phyloP scores from a whole-genome alignment of 2,329 filamentous ascomycete genomes.

The Pseudopithomyces maydicus region DNA sequence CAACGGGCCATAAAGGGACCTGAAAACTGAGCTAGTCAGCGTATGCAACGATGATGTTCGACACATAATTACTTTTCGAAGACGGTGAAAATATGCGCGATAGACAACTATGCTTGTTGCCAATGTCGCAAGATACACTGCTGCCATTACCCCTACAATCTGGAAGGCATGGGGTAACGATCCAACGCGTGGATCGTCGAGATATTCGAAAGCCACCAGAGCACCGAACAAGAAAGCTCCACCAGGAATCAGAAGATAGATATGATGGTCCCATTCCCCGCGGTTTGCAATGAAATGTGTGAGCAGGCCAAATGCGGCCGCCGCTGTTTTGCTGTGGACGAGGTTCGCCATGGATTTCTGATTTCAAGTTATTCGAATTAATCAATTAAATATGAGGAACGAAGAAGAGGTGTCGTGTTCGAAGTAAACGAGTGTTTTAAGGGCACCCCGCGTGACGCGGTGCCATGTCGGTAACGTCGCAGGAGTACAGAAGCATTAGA shows the following conservation, averaged over 20 bases:
- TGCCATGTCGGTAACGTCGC: not conserved
- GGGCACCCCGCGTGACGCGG: not conserved
- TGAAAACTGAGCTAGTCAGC: constrained; percentile 32
- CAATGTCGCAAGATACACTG: constrained; percentile 29
- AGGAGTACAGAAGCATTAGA: too few relatives aligned
- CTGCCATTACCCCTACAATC: constrained; percentile 14
- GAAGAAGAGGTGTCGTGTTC: not conserved
- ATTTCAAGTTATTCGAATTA: too few relatives aligned
- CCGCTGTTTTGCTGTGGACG: constrained; percentile 24
- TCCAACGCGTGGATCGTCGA: constrained; percentile 13
- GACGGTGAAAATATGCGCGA: constrained; percentile 48
- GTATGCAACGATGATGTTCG: not conserved
- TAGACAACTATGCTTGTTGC: constrained; percentile 45
- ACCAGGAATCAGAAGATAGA: constrained; percentile 17
- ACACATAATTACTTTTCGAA: constrained; percentile 32
- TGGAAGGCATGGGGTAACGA: constrained; percentile 15
- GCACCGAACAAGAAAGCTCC: constrained; percentile 24
- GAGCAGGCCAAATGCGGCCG: constrained; percentile 25
- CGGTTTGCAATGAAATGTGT: constrained; percentile 28
- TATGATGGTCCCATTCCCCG: constrained; percentile 30
- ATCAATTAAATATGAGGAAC: not conserved
- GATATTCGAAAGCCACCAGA: constrained; percentile 23
- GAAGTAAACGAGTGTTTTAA: not conserved
- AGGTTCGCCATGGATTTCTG: constrained; percentile 12
- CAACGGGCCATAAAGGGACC: constrained; percentile 45